phyloP scores from a whole-genome alignment of 805 yeast species.

The Hanseniaspora vineae region DNA sequence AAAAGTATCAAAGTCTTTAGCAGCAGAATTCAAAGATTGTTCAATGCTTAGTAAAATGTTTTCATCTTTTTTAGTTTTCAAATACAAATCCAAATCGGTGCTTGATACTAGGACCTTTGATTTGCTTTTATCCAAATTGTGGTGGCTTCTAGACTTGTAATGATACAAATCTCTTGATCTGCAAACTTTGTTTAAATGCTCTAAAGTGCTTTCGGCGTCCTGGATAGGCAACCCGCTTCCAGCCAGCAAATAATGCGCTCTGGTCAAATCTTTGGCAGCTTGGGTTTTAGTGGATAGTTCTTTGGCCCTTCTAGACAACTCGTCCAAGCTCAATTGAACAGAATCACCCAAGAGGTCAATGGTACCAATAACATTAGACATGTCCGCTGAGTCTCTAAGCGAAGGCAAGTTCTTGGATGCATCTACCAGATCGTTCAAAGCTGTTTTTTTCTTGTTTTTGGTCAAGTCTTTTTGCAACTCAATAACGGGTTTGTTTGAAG shows the following conservation, averaged over 20 bases:
- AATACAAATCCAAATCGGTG: constrained; percentile 45
- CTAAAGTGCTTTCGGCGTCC: constrained; percentile 54
- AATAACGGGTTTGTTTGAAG: not conserved
- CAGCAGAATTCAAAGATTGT: constrained; percentile 57
- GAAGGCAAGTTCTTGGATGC: constrained; percentile 65
- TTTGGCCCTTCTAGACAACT: constrained; percentile 57
- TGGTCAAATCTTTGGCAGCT: constrained; percentile 34
- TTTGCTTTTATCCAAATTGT: constrained; percentile 6
- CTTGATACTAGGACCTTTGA: constrained; percentile 8
- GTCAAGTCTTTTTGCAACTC: not conserved
- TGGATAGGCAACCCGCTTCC: constrained; percentile 82
- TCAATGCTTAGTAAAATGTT: constrained; percentile 74
- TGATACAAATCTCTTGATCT: constrained; percentile 16
- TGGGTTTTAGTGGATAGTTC: constrained; percentile 38
- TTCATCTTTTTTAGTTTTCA: constrained; percentile 66
- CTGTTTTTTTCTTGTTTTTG: constrained; percentile 7
- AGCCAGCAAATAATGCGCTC: constrained; percentile 80
- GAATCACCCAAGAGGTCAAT: constrained; percentile 56
- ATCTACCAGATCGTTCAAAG: constrained; percentile 62
- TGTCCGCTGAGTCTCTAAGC: constrained; percentile 8
- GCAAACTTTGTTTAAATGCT: constrained; percentile 22
- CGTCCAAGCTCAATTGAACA: constrained; percentile 67
- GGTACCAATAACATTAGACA: constrained; percentile 15
- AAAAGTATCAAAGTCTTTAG: constrained; percentile 70
- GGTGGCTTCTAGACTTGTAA: constrained; percentile 5